Evolutionary conservation across 805 yeast genomes (phyloP), one percentile per base, ranked within the genome.

Genomic region (Yarrowia sp.): DNA sequence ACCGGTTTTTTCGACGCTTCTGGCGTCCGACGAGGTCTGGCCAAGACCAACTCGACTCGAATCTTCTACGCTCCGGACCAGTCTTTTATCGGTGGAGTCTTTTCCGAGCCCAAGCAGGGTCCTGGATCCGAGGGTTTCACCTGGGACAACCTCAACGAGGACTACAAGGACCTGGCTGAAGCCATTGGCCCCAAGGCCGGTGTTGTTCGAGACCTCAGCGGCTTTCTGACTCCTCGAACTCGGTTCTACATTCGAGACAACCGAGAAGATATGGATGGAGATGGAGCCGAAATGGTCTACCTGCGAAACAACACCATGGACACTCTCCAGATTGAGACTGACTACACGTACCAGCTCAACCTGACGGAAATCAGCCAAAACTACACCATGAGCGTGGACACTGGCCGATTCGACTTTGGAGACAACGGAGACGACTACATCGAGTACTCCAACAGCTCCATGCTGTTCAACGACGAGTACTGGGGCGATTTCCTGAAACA

Each of bases 231-330:
- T 16, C 58, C 58, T 9, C n/a, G 58, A 51, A 51, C 58, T 7
- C 30, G 58, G 7, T 35, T 51, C 30, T 51, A 51, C 58, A 22
- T 51, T 17, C 3, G 14, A 6, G 32, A 51, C 11, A 4, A 5
- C 4, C 30, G 28, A 26, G 30, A 26, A 8, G 30, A 8, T 5
- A 8, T 26, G 6, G 33, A 14, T 14, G 30, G 21, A 26, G 41
- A 51, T 14, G 58, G 58, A 22, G 58, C 58, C 10, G 58, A 51
- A 17, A 16, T 51, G 10, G 41, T 33, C 3, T 24, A 51, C 21
- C 4, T 51, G 14, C 41, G 58, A 51, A 51, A 51, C 41, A 35
- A 51, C 22, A 51, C 58, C 11, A 16, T 51, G 58, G 58, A 51
- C 16, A 51, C 22, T 2, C 32, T 51, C 8, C 58, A 51, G 30